phyloP scores from a whole-genome alignment of 2,329 filamentous ascomycete genomes.

The Lachnellula cervina region DNA sequence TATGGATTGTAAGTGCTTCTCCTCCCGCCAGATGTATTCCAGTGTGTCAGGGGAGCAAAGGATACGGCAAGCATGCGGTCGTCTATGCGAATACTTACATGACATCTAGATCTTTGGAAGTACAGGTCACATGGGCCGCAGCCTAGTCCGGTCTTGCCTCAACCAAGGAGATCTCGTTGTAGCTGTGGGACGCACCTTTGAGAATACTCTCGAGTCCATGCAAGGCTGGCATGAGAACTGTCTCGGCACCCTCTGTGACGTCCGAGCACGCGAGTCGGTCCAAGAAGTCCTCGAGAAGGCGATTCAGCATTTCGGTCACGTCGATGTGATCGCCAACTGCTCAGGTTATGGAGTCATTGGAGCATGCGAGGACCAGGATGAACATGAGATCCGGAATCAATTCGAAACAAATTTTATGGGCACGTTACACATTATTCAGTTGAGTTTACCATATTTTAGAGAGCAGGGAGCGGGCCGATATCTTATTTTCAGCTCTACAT shows the following conservation, averaged over 20 bases:
- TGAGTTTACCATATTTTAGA: conserved; percentile 82
- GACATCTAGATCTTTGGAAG: conserved; percentile 74
- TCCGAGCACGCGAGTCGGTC: conserved; percentile 76
- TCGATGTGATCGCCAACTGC: conserved; percentile 90
- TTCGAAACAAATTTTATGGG: conserved; percentile 99
- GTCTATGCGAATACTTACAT: conserved; percentile 5
- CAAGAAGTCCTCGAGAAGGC: conserved; percentile 63
- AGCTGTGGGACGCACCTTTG: conserved; percentile 77
- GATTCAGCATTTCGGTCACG: conserved; percentile 68
- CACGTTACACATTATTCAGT: conserved; percentile 86
- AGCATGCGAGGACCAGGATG: conserved; percentile 93
- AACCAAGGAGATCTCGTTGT: conserved; percentile 77
- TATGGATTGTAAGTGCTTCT: conserved; percentile 71
- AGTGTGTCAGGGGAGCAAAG: neutral
- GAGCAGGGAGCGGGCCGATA: conserved; percentile 73
- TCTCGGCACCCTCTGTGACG: conserved; percentile 81
- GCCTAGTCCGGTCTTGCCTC: conserved; percentile 77
- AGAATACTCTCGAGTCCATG: conserved; percentile 71
- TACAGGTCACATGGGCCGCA: conserved; percentile 94
- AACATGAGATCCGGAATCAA: conserved; percentile 89
- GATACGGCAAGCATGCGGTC: neutral
- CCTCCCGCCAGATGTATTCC: neutral
- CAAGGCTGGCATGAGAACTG: conserved; percentile 66
- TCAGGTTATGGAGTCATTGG: conserved; percentile 94
- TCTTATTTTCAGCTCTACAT: conserved; percentile 90